phyloP scores from a whole-genome alignment of 352 stramenopile species.

The Pythium folliculosum region DNA sequence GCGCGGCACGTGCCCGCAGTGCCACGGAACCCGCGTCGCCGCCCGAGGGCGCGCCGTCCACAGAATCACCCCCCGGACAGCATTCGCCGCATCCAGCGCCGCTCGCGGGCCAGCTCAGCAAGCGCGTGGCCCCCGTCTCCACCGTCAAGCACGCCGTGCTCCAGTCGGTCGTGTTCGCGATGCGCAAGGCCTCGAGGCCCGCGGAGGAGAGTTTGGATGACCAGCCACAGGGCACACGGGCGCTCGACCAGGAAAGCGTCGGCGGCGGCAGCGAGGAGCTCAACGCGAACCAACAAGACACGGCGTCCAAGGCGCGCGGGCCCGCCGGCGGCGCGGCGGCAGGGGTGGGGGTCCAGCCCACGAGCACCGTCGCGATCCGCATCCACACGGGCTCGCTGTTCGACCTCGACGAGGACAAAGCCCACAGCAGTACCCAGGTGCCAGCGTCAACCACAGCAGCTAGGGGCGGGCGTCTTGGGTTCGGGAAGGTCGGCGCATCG shows the following conservation, averaged over 20 bases:
- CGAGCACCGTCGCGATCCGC: conserved; percentile 5
- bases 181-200: background rate
- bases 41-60: background rate
- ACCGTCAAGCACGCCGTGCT: conserved; percentile 20
- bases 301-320: background rate
- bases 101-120: background rate
- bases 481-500: background rate
- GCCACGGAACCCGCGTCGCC: background rate
- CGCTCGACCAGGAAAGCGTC: no score
- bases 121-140: conserved; percentile 22
- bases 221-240: background rate
- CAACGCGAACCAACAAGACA: background rate
- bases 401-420: background rate
- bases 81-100: no score
- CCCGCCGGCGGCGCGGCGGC: background rate
- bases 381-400: conserved; percentile 12
- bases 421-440: background rate
- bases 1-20: conserved; percentile 2
- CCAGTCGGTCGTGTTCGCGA: conserved; percentile 24
- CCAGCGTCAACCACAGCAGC: background rate
- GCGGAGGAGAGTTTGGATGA: background rate
- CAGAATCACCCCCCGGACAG: background rate
- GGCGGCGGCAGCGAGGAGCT: no score
- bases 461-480: background rate
- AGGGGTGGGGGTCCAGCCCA: background rate